Evolutionary conservation across 352 stramenopile species (phyloP), one percentile per base, ranked within the genome.

Genomic region (Pythium volutum): DNA sequence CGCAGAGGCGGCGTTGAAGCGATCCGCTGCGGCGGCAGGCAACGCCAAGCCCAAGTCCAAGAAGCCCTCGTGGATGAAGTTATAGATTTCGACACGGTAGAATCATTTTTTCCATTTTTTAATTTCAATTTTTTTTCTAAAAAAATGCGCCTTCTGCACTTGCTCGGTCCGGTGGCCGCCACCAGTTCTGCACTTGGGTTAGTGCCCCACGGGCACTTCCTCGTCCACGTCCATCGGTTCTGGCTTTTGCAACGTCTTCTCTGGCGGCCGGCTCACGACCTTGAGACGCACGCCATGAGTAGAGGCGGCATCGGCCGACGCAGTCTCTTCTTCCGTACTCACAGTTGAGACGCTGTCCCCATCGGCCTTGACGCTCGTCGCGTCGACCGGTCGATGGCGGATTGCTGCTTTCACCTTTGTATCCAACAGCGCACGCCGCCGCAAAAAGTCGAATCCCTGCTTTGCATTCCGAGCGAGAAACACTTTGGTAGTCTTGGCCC

Each of bases 11-110:
- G 60, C 61, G 11, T 73, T 36, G 36, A 83, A 79, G 36, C 60
- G 70, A 50, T 63, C 74, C 7, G 42, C 57, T 10, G 42, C 57
- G 29, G 42, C 57, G 29, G 57, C 60, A 22, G 42, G 55, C 48
- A 31, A 72, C 23, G 42, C 60, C 12, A 72, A 67, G 42, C 20
- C 36, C 14, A 84, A 84, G 52, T 67, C 63, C 10, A 93, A 91
- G 61, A 90, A 89, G 42, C 83, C 83, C 2, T 78, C 76, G 33
- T 93, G 83, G 83, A 59, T 93, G 27, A 93, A 93, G 62, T 68
- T 91, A 6, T 91, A 75, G n/a, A 20, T 2, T 6, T 22, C 20
- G 31, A 36, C 14, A 36, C 36, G 9, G 36, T 27, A 41, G 18
- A 55, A 48, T 47, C 33, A 54, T 34, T 63, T 34, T 63, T 63